Conservation (phyloP, 139 green algal genomes). For the Picochlorum sp. region DNA sequence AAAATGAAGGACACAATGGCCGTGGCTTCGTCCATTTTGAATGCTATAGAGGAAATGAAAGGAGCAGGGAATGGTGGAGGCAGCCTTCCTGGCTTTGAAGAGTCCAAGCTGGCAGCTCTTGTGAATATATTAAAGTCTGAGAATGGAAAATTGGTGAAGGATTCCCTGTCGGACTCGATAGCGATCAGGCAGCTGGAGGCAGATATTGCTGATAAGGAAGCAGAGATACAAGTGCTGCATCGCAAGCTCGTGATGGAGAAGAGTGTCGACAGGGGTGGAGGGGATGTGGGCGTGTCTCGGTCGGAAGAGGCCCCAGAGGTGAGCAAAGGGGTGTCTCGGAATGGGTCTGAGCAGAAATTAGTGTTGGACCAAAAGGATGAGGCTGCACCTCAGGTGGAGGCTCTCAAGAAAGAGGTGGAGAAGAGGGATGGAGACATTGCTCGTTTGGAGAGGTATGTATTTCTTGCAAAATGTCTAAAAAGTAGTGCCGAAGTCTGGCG, state of each 20-base stretch:
- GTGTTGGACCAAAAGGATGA: constrained; percentile 24
- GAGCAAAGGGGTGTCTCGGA: not conserved
- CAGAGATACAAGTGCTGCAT: constrained; percentile 30
- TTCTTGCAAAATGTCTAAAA: not conserved
- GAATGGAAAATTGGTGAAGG: constrained; percentile 24
- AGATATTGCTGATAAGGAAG: constrained; percentile 42
- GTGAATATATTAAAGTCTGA: constrained; percentile 32
- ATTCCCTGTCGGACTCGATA: constrained; percentile 18
- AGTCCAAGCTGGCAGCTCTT: constrained; percentile 21
- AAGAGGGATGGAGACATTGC: constrained; percentile 32
- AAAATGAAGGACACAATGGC: constrained; percentile 24
- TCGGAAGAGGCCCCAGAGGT: not conserved
- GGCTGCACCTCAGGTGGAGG: constrained; percentile 33
- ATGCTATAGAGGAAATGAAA: constrained; percentile 1
- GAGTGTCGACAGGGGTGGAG: no score
- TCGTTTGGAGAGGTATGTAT: constrained; percentile 21
- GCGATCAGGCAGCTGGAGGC: constrained; percentile 40
- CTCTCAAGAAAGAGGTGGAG: constrained; percentile 44
- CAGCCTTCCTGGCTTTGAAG: not conserved
- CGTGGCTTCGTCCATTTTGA: constrained; percentile 10
- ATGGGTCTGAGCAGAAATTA: not conserved
- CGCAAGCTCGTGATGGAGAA: constrained; percentile 13
- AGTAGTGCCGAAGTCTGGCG: constrained; percentile 16
- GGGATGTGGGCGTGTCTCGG: no score
- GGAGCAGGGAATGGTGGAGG: not conserved